These are phyloP conservation scores for Pleurotus citrinopileatus DNA, from an alignment of 768 basidiomycete genomes.

Conservation along the genomic window DNA sequence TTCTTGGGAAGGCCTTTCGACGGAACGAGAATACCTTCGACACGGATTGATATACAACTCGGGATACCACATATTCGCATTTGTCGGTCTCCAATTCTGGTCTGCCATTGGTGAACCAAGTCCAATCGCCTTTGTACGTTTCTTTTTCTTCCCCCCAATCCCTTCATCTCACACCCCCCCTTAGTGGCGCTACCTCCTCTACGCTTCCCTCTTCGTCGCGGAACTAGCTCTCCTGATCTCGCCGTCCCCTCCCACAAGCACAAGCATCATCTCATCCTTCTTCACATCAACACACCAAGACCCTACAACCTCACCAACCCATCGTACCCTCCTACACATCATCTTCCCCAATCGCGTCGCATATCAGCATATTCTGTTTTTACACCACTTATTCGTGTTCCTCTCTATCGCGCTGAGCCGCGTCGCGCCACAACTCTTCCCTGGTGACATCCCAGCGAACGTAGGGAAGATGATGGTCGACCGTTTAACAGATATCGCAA, in stretches of 20 bases:
- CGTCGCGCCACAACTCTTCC: constrained; percentile 67
- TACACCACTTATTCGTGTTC: constrained; percentile 78
- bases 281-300: constrained; percentile 20
- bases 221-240: constrained; percentile 68
- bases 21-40: constrained; percentile 64
- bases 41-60: constrained; percentile 60
- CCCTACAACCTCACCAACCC: constrained; percentile 16
- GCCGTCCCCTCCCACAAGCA: constrained; percentile 40
- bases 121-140: constrained; percentile 63
- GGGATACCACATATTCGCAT: constrained; percentile 66
- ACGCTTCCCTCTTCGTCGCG: constrained; percentile 52
- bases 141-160: constrained; percentile 18
- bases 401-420: constrained; percentile 68
- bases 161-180: constrained; percentile 9
- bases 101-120: constrained; percentile 60
- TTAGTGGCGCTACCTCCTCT: constrained; percentile 83
- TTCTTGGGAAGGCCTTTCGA: constrained; percentile 65
- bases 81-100: constrained; percentile 55
- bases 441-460: constrained; percentile 29
- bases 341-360: constrained; percentile 64
- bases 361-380: constrained; percentile 74
- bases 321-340: constrained; percentile 29
- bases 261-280: constrained; percentile 12
- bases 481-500: constrained; percentile 37
- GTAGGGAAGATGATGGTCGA: constrained; percentile 41